Conservation (phyloP, 495 filamentous ascomycete genomes). For the Mycothermus thermophilus region DNA sequence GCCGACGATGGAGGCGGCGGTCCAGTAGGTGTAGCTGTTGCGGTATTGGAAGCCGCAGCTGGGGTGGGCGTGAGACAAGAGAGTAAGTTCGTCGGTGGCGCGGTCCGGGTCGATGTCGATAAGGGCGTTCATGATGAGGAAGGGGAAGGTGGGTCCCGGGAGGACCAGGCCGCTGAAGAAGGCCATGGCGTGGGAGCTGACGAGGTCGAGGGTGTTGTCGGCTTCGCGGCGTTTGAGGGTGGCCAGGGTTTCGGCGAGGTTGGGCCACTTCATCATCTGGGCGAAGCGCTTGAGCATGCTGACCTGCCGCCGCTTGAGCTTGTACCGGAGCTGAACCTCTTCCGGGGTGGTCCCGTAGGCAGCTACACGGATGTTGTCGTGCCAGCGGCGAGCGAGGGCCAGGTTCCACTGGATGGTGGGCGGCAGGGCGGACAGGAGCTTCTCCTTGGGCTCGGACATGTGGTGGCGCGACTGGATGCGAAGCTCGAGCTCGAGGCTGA, state of each 20-base stretch:
- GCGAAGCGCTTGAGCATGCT: slow-evolving; percentile 51
- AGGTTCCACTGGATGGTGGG: slow-evolving; percentile 55
- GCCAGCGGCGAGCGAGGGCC: slow-evolving; percentile 53
- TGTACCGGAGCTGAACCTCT: slow-evolving; percentile 42
- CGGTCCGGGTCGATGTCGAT: slow-evolving; percentile 54
- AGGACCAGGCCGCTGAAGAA: slow-evolving; percentile 59
- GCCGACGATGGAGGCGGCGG: slow-evolving; percentile 51
- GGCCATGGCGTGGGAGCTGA: slow-evolving; percentile 53
- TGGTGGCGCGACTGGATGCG: slow-evolving; percentile 44
- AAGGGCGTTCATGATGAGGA: slow-evolving; percentile 58
- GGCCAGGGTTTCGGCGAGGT: slow-evolving; percentile 46
- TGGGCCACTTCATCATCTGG: slow-evolving; percentile 59
- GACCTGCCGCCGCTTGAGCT: slow-evolving; percentile 44
- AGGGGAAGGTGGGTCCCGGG: slow-evolving; percentile 54
- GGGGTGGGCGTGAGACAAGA: slow-evolving; percentile 46
- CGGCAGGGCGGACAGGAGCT: slow-evolving; percentile 44
- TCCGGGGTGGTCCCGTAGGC: slow-evolving; percentile 27
- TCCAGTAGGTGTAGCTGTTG: slow-evolving; percentile 55
- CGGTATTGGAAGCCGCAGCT: slow-evolving; percentile 60
- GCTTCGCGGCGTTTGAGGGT: slow-evolving; percentile 42
- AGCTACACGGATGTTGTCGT: slow-evolving; percentile 49
- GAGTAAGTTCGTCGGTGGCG: slow-evolving; percentile 43
- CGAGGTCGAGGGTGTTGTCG: slow-evolving; percentile 40
- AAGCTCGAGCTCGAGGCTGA: slow-evolving; percentile 52
- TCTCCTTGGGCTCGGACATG: slow-evolving; percentile 38